Conservation (phyloP, 495 filamentous ascomycete species). For the Gamarada debralockiae region DNA sequence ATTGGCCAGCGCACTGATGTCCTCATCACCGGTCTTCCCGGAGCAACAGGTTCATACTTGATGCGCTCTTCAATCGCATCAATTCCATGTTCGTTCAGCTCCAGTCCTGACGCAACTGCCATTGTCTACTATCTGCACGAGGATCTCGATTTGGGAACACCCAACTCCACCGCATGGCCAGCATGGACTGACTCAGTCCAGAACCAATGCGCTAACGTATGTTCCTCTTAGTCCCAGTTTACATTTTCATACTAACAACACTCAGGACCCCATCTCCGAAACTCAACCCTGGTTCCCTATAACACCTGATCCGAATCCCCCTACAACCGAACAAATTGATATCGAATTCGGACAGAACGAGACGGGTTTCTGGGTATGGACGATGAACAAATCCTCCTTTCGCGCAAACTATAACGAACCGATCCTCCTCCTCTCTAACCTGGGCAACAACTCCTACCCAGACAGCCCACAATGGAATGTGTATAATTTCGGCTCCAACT, state of each 20-base stretch:
- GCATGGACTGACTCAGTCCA: slow-evolving; percentile 5
- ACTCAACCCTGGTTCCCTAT: slow-evolving; percentile 13
- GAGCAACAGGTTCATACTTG: slow-evolving; percentile 53
- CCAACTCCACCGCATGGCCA: slow-evolving; percentile 15
- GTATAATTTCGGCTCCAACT: slow-evolving; percentile 48
- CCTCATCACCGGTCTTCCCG: slow-evolving; percentile 30
- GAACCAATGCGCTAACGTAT: slow-evolving; percentile 10
- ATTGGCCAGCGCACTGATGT: slow-evolving; percentile 67
- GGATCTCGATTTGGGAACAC: neutral
- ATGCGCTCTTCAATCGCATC: slow-evolving; percentile 18
- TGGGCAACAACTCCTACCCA: slow-evolving; percentile 44
- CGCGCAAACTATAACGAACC: slow-evolving; percentile 59
- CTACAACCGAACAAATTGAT: slow-evolving; percentile 37
- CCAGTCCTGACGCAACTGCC: slow-evolving; percentile 37
- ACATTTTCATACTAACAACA: too few relatives aligned
- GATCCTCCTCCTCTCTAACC: slow-evolving; percentile 42
- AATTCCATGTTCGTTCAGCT: slow-evolving; percentile 36
- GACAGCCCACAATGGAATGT: slow-evolving; percentile 43
- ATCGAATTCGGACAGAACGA: slow-evolving; percentile 48
- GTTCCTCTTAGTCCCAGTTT: too few relatives aligned
- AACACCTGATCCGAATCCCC: slow-evolving; percentile 26
- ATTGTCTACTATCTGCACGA: slow-evolving; percentile 40
- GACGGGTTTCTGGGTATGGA: slow-evolving; percentile 46
- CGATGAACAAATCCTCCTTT: slow-evolving; percentile 52
- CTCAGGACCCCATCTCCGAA: slow-evolving; percentile 9